Evolutionary conservation across 441 rosid species (phyloP), one percentile per base, ranked within the genome.

Genomic region (Sinapis alba): DNA sequence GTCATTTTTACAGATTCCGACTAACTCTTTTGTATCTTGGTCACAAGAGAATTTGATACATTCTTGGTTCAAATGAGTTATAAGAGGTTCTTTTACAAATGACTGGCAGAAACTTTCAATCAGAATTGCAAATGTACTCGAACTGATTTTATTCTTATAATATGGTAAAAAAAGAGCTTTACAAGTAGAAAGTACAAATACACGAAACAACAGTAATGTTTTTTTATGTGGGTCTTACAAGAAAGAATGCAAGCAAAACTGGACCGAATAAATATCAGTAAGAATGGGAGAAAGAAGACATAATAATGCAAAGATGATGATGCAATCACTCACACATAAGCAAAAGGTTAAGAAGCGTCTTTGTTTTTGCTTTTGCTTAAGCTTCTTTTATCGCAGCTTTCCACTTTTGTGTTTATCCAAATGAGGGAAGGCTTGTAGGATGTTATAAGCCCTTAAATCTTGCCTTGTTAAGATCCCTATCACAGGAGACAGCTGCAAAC

Each of bases 401-500:
- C 73, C 81, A 71, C 68, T 28, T 67, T 83, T 83, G 62, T 86
- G 81, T 77, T 75, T 83, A 67, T 73, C 88, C 81, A 91, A 72
- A 69, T 90, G 88, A 72, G 98, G 97, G 59, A 94, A 88, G 21
- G 94, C 95, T 24, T 78, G 71, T 82, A 89, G 80, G 79, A 94
- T 89, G 86, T 94, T 90, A 84, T 80, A 80, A 12, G 94, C 87
- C 54, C 88, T 77, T 36, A 91, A 71, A 69, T 93, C 98, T 78
- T 93, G 97, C 87, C 97, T 85, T 50, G 97, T 90, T 88, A 92
- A 78, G 79, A 94, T 85, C 27, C 98, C 97, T 8, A 90, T 75
- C 66, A 88, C 91, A 1, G 91, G 95, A 71, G 89, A 78, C 54
- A 78, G 83, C 98, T 91, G 80, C 83, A 74, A 73, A 34, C 6